Evolutionary conservation across 2,329 filamentous ascomycete genomes (phyloP).

Genomic region (Pseudocercospora vitis): DNA sequence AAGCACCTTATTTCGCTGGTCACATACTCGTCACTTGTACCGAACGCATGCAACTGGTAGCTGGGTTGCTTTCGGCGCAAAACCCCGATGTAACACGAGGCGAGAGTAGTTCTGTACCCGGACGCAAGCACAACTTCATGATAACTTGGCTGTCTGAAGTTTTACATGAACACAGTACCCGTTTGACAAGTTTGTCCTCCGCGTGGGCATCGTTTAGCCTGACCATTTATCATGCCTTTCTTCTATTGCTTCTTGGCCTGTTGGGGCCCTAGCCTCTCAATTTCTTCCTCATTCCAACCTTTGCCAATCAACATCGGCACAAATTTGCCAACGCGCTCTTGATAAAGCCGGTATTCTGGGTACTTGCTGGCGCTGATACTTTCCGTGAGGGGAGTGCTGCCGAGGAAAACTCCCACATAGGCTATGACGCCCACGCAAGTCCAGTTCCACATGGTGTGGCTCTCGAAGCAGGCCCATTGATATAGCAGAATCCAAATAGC

Average conservation of each 20-base stretch:
- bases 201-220: not conserved
- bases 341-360: conserved; percentile 81
- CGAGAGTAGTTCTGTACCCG: no score
- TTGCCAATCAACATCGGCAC: conserved; percentile 57
- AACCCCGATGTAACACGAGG: no score
- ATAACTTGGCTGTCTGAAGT: not conserved
- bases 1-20: not conserved
- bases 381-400: conserved; percentile 86
- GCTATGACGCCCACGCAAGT: conserved; percentile 66
- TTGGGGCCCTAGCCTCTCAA: conserved; percentile 23
- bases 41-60: not conserved
- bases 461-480: conserved; percentile 79
- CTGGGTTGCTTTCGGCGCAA: no score
- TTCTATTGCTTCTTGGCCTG: conserved; percentile 15
- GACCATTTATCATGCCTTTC: conserved; percentile 8
- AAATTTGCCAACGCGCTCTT: conserved; percentile 79
- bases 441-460: conserved; percentile 74
- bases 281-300: conserved; percentile 37
- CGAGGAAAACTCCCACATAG: conserved; percentile 82
- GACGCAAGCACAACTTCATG: not conserved
- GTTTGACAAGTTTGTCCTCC: no score
- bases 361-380: conserved; percentile 79
- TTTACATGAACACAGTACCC: not conserved
- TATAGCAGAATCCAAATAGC: conserved; percentile 85
- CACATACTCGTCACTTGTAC: not conserved